Conservation (phyloP, 202 grass and related monocot genomes). For the Saccharum hybrid region DNA sequence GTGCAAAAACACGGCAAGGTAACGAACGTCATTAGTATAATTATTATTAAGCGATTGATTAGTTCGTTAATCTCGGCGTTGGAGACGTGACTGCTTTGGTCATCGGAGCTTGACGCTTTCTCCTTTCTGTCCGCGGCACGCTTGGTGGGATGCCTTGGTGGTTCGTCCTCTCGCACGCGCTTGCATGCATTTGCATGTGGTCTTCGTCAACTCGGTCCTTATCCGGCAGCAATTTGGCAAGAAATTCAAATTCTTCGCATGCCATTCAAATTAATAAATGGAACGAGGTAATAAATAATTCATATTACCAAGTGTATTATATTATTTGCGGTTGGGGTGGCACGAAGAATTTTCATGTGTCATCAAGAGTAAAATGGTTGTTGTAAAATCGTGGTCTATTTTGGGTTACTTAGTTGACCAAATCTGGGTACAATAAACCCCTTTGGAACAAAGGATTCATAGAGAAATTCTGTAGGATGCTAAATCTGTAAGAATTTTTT, state of each 20-base stretch:
- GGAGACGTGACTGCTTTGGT: conserved; percentile 36
- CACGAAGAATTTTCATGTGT: background rate
- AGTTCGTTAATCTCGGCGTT: conserved; percentile 11
- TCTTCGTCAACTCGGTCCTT: conserved; percentile 10
- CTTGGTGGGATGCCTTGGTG: background rate
- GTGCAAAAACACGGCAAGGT: conserved; percentile 26
- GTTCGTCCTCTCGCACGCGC: background rate
- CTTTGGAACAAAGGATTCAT: too few species aligned
- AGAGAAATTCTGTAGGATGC: too few species aligned
- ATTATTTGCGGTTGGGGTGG: background rate
- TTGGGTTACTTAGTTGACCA: background rate
- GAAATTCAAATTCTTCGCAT: background rate
- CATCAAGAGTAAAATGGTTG: background rate
- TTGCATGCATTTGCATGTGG: background rate
- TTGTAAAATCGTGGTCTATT: background rate
- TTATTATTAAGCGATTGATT: background rate
- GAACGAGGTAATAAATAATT: background rate
- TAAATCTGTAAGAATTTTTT: too few species aligned
- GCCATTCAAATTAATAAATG: background rate
- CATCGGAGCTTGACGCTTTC: conserved; percentile 28
- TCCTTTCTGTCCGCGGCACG: background rate
- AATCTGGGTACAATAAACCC: too few species aligned
- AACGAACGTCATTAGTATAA: background rate
- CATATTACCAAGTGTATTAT: background rate
- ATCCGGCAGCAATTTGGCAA: background rate